phyloP scores from a whole-genome alignment of 257 asterid species.

The Lavandula angustifolia region DNA sequence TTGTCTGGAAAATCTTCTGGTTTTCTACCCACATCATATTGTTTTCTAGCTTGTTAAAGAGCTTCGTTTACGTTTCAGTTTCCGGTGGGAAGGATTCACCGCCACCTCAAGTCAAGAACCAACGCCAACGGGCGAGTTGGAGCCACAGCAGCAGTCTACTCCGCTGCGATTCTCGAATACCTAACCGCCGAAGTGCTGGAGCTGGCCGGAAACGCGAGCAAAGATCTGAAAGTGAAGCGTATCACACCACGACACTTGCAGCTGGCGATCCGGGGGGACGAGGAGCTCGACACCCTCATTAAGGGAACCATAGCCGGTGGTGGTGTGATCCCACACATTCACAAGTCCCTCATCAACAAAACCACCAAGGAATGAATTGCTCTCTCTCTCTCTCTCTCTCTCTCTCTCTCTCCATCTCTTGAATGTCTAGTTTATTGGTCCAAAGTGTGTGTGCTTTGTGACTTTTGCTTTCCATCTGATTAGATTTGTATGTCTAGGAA shows the following conservation, averaged over 20 bases:
- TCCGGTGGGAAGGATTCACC: constrained; percentile 94
- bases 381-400: background rate
- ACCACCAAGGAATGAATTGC: constrained; percentile 77
- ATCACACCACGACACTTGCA: constrained; percentile 91
- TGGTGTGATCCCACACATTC: constrained; percentile 97
- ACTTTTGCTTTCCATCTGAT: constrained; percentile 23
- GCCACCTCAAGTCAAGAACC: constrained; percentile 84
- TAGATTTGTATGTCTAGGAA: constrained; percentile 32
- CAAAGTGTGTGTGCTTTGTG: constrained; percentile 22
- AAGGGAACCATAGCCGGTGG: constrained; percentile 97
- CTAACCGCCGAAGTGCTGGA: constrained; percentile 94
- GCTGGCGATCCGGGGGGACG: constrained; percentile 94
- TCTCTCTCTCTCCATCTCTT: background rate
- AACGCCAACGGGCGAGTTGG: constrained; percentile 92
- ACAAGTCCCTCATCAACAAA: constrained; percentile 97
- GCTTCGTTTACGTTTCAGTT: constrained; percentile 47
- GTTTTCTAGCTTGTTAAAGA: background rate
- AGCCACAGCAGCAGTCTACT: constrained; percentile 92
- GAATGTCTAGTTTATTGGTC: constrained; percentile 18
- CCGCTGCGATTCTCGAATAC: constrained; percentile 92
- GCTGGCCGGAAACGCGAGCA: constrained; percentile 96
- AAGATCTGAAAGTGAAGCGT: constrained; percentile 93
- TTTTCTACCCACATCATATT: background rate
- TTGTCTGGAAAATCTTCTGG: background rate
- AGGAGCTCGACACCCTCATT: constrained; percentile 94